Evolutionary conservation across 768 basidiomycete species (phyloP), one percentile per base, ranked within the genome.

Genomic region (Zangia roseola): DNA sequence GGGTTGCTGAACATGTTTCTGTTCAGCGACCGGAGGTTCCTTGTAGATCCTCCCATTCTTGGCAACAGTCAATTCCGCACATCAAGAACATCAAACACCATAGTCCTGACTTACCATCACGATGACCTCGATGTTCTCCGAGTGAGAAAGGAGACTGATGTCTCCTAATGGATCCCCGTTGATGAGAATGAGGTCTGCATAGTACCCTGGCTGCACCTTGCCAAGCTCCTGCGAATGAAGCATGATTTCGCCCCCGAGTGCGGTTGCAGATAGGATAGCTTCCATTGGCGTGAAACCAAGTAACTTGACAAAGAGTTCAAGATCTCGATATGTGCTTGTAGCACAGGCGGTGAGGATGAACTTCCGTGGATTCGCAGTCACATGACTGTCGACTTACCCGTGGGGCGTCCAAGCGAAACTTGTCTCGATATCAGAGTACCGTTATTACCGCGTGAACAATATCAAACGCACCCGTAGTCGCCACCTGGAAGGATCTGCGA

Each of bases 121-220:
- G 16, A 71, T 58, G 2, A 71, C 17, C 45, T 70, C 68, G 24
- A 71, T 47, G 38, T 68, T 71, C 20, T 61, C 59, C 28, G 10
- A 13, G 6, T 56, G 55, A 46, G 58, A 56, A 49, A 71, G 45
- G 13, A 71, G 47, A 5, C 52, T 49, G 43, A 71, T 71, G 44
- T 71, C 68, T 13, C 69, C 62, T 16, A 71, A 56, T 5, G 69
- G 71, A 42, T 71, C 59, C 3, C 71, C 69, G 43, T 68, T 58
- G 3, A 71, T 63, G 16, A 71, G 67, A 24, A 71, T 54, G 28
- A 71, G 58, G 40, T 71, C 70, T 6, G 70, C 69, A 20, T 64
- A 71, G 49, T 64, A 72, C 10, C 71, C 70, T 2, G 69, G 68
- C n/a, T 63, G 60, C 34, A 71, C 60, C 43, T 71, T 71, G 2